Base-by-base conservation (phyloP, 192 early-diverging fungal genomes). In the Backusella circina region DNA sequence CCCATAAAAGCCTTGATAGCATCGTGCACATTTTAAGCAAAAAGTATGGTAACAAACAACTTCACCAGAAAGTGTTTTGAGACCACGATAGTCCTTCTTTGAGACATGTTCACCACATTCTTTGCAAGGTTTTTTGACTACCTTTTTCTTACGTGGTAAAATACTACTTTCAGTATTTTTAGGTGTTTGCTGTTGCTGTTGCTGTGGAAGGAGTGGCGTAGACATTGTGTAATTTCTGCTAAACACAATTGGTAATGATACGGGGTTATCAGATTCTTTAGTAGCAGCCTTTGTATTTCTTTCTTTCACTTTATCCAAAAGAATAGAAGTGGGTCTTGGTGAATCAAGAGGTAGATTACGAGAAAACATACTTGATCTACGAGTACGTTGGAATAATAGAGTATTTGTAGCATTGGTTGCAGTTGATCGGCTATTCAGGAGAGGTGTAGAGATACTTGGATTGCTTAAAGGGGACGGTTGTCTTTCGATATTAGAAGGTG, bases 81-180 rank as follows among this genome's bases (percentile, higher is more conserved):
- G 37, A 47, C 69, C 69, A 30, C 69, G 69, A 15, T 70, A 70
- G 2, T 70, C 69, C 21, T 41, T 70, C 39, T 47, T 70, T n/a
- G 69, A 70, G 21, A 70, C 41, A 18, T 47, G 38, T 70, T 41
- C 23, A 47, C 69, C 69, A 37, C 69, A 70, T 31, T 70, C 69
- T 30, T 70, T 18, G 13, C 69, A 70, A 2, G 69, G 23, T 18
- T 41, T 41, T 8, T 70, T 70, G n/a, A 41, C 8, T 26, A 41
- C 10, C 26, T 70, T 70, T 31, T 70, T 70, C 37, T 70, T 70
- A 6, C 15, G 65, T 9, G 23, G 54, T 26, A 61, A 26, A 61
- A 10, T 26, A 28, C 5, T 61, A 1, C 54, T 61, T 28, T 61
- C 54, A 4, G 54, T 61, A 10, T 28, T 61, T 61, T 61, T 61